Evolutionary conservation across 1,284 basidiomycete species (phyloP).

Genomic region (Leccinum glutinopallens): DNA sequence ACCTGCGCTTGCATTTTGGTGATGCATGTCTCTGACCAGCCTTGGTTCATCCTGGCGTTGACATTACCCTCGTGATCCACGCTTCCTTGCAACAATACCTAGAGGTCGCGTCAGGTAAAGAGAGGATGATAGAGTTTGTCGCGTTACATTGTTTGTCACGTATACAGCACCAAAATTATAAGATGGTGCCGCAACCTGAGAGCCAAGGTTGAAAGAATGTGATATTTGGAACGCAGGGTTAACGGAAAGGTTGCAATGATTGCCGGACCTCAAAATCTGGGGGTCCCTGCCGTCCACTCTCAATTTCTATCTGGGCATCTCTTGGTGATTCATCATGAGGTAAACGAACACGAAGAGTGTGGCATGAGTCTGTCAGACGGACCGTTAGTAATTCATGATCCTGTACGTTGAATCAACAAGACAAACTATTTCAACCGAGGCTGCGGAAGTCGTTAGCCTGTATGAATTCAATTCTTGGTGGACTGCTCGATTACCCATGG

Average conservation of each 20-base stretch:
- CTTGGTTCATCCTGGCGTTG: conserved; percentile 88
- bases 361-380: no score
- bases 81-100: conserved; percentile 93
- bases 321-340: no score
- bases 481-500: no score
- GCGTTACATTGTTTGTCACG: conserved; percentile 73
- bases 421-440: no score
- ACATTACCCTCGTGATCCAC: conserved; percentile 93
- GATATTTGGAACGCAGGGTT: conserved; percentile 98
- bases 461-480: no score
- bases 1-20: conserved; percentile 93
- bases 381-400: no score
- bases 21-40: conserved; percentile 79
- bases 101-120: conserved; percentile 23
- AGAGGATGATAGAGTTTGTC: neutral
- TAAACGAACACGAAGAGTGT: no score
- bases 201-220: conserved; percentile 91
- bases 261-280: no score
- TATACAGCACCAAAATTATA: conserved; percentile 97
- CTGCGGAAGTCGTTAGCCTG: no score
- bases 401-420: no score
- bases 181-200: conserved; percentile 71
- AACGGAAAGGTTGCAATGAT: conserved; percentile 63
- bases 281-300: no score
- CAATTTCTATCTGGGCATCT: no score